These are phyloP conservation scores for Didymosphaeria variabile DNA, from an alignment of 2,329 filamentous ascomycete genomes.

Conservation along the genomic window DNA sequence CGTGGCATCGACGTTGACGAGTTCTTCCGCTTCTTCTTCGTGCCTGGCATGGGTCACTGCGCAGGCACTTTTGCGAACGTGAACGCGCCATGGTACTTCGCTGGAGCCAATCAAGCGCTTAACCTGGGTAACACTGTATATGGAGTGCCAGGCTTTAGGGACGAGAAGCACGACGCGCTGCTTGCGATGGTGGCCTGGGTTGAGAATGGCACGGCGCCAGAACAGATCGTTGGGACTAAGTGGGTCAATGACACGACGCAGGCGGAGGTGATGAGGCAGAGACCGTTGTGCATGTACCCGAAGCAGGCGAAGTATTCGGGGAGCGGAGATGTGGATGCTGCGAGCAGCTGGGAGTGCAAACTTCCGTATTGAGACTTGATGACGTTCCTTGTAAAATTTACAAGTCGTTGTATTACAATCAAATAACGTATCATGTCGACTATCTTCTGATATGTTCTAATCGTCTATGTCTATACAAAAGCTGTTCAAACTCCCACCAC, in stretches of 20 bases:
- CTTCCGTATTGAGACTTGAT: conserved; percentile 21
- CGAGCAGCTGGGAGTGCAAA: conserved; percentile 41
- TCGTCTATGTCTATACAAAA: background rate
- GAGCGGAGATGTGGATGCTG: conserved; percentile 34
- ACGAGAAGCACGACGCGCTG: conserved; percentile 56
- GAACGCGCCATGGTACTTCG: conserved; percentile 58
- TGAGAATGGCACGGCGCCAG: conserved; percentile 51
- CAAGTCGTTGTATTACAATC: background rate
- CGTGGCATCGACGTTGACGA: conserved; percentile 47
- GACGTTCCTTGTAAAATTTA: background rate
- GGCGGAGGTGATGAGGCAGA: conserved; percentile 35
- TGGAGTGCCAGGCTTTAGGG: conserved; percentile 40
- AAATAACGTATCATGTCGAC: background rate
- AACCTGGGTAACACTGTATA: conserved; percentile 27
- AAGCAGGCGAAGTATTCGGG: conserved; percentile 42
- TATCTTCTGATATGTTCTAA: background rate
- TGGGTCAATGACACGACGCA: conserved; percentile 36
- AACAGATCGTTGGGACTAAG: conserved; percentile 44
- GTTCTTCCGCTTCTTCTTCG: conserved; percentile 56
- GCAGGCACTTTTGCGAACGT: conserved; percentile 43
- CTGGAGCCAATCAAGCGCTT: conserved; percentile 39
- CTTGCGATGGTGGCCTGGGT: conserved; percentile 59
- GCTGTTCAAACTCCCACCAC: background rate
- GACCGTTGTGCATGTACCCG: conserved; percentile 48
- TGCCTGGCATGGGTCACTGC: conserved; percentile 58